Evolutionary conservation across 164 flowering plant species (phyloP).

Genomic region (Saururus chinensis): DNA sequence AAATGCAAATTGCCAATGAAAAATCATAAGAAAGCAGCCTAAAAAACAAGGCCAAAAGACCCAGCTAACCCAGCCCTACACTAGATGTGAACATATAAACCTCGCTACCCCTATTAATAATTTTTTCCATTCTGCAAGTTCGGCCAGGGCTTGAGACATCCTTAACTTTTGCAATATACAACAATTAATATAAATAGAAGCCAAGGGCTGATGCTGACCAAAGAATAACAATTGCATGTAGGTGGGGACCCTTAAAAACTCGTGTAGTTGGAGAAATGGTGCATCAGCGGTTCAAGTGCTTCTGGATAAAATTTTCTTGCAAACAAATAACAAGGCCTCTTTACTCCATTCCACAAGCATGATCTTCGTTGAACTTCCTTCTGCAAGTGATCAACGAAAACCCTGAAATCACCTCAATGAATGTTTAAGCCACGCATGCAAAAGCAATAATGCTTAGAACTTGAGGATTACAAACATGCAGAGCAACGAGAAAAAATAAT

Average conservation of each 20-base stretch:
- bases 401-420: background rate
- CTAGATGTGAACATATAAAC: background rate
- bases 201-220: conserved; percentile 21
- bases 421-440: background rate
- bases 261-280: conserved; percentile 53
- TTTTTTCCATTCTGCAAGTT: conserved; percentile 13
- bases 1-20: background rate
- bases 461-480: background rate
- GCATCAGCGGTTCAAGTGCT: conserved; percentile 40
- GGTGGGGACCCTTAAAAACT: conserved; percentile 17
- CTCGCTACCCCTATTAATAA: conserved; percentile 17
- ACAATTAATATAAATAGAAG: conserved; percentile 15
- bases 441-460: too few species aligned
- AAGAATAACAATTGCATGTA: conserved; percentile 26
- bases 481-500: background rate
- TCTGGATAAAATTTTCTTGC: conserved; percentile 72
- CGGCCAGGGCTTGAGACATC: conserved; percentile 11
- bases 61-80: conserved; percentile 1
- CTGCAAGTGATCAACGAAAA: conserved; percentile 19
- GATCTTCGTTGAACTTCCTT: conserved; percentile 27
- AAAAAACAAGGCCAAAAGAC: background rate
- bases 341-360: conserved; percentile 73
- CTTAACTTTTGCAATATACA: conserved; percentile 18
- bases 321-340: conserved; percentile 68
- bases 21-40: background rate